Evolutionary conservation across 257 asterid genomes (phyloP).

Genomic region (Solanum chilense): DNA sequence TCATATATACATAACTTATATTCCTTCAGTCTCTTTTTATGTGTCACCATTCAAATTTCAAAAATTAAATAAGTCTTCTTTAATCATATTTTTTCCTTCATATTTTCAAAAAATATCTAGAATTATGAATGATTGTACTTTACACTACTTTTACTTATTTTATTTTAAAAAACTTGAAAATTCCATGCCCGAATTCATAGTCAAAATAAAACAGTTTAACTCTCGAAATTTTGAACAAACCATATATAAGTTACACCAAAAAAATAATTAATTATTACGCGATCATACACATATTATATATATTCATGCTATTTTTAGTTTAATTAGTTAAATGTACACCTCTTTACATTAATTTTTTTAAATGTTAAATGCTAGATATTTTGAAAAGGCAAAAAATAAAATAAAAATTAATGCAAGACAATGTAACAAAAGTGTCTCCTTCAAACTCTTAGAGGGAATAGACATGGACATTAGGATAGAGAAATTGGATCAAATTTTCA

Average conservation of each 20-base stretch:
- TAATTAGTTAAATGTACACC: no score
- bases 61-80: background rate
- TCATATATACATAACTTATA: no score
- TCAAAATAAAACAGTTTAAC: no score
- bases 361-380: background rate
- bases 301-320: no score
- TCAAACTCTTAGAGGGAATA: conserved; percentile 13
- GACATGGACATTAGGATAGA: conserved; percentile 8
- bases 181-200: background rate
- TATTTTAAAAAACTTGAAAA: no score
- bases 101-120: background rate
- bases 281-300: no score
- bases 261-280: background rate
- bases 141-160: background rate
- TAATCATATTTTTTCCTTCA: no score
- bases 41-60: background rate
- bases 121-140: no score
- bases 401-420: background rate
- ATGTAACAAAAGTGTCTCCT: conserved; percentile 27
- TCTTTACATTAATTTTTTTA: background rate
- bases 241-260: no score
- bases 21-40: no score
- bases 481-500: conserved; percentile 15
- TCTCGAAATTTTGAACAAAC: no score
- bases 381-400: background rate